Base-by-base conservation (phyloP, 2,329 filamentous ascomycete genomes). In the Cytospora mali region DNA sequence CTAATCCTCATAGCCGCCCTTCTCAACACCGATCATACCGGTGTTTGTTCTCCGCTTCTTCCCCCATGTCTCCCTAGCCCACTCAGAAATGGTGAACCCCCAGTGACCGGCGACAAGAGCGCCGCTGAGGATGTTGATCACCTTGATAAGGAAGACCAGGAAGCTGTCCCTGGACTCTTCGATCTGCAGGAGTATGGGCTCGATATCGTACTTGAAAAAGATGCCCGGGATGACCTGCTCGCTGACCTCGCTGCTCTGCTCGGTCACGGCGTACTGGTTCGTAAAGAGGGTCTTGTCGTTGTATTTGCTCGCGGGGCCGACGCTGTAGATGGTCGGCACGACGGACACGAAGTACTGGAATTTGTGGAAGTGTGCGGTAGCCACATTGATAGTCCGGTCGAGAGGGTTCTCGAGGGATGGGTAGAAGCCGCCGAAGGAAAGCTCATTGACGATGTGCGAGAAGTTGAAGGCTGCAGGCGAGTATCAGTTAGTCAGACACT, bases 141-240 rank as follows among this genome's bases (percentile, higher is more conserved):
- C 77, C 73, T 94, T 88, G 68, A 98, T 84, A 51, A 93, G 65
- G 69, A 99, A 86, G 27, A 84, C 81, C 67, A 97, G 77, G 63
- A 97, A 80, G 50, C 90, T 83, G 62, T 89, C 88, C 72, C 93
- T 87, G 71, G 88, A 87, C 79, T 98, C 94, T 66, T 89, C 89
- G 49, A 99, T 89, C 29, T 90, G 88, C 58, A 99, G 81, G 74
- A 95, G 80, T 70, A 99, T 93, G 1, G 95, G 95, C 81, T 99
- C 95, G 70, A 99, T 97, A 74, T 98, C 94, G 78, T 96, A 99
- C 80, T 98, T 99, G 84, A 99, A 91, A 75, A 98, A 99, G 66
- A 99, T 87, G 33, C 95, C 95, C 0, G 95, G 95, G 0, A 97
- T 85, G 63, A 80, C 79, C 69, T 81, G 87, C 71, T 96, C 90